phyloP scores from a whole-genome alignment of 1,139 yeast species.

The Yamadazyma siamensis region DNA sequence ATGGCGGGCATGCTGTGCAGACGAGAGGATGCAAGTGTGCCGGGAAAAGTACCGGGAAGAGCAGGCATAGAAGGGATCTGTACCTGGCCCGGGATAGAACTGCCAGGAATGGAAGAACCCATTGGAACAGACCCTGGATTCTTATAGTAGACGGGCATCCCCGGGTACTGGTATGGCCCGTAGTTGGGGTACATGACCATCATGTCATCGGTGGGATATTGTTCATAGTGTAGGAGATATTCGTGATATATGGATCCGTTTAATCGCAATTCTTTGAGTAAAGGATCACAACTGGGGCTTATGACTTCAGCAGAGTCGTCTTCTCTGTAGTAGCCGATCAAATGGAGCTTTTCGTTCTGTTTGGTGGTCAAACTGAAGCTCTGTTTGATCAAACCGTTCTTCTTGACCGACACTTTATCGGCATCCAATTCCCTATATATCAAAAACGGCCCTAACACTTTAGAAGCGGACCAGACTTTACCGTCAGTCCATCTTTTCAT shows the following conservation, averaged over 20 bases:
- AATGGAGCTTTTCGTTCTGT: conserved; percentile 49
- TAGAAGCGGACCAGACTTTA: conserved; percentile 65
- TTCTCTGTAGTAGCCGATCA: conserved; percentile 48
- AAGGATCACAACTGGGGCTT: conserved; percentile 19
- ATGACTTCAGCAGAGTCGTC: conserved; percentile 1
- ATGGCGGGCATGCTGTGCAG: too few relatives aligned
- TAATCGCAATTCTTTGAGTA: conserved; percentile 16
- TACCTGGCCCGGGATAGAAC: too few relatives aligned
- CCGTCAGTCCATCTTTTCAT: conserved; percentile 82
- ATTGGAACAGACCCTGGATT: too few relatives aligned
- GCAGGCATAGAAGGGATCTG: too few relatives aligned
- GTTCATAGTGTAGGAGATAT: conserved; percentile 17
- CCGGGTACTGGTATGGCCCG: conserved; percentile 1
- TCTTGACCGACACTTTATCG: conserved; percentile 23
- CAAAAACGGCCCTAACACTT: conserved; percentile 64
- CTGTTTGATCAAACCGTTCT: conserved; percentile 55
- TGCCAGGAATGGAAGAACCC: too few relatives aligned
- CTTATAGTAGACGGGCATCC: too few relatives aligned
- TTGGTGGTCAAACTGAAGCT: conserved; percentile 52
- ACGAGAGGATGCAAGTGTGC: too few relatives aligned
- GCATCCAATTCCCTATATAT: conserved; percentile 60
- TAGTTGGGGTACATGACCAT: conserved; percentile 6
- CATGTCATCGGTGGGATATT: conserved; percentile 6
- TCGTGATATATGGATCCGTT: conserved; percentile 20
- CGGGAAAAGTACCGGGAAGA: too few relatives aligned